Evolutionary conservation across 352 stramenopile species (phyloP).

Genomic region (Phytophthora kernoviae): DNA sequence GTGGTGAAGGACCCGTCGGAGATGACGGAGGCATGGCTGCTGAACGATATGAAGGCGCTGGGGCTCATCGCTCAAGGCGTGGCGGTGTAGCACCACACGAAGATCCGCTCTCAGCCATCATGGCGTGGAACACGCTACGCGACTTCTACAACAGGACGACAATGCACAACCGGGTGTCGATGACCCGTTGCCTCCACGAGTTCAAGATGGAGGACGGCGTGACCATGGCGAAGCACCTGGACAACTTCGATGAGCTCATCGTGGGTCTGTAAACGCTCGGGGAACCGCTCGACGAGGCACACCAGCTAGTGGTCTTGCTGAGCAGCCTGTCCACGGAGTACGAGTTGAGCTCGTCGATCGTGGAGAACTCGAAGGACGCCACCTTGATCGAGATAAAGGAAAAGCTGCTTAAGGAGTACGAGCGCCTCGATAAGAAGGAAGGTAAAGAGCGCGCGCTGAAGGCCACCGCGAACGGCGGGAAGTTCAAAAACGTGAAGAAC

Average conservation of each 20-base stretch:
- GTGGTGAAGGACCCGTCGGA: not conserved
- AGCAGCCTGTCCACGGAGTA: conserved; percentile 8
- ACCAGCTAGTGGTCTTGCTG: conserved; percentile 14
- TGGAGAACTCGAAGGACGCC: conserved; percentile 9
- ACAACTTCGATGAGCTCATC: not conserved
- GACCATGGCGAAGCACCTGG: not conserved
- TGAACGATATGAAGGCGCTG: not conserved
- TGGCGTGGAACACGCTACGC: not conserved
- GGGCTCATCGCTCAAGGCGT: not conserved
- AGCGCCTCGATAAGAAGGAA: conserved; percentile 10
- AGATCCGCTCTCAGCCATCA: not conserved
- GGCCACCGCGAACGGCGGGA: too few relatives aligned
- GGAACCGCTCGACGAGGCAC: conserved; percentile 7
- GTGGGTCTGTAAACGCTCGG: not conserved
- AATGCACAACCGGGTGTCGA: not conserved
- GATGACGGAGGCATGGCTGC: not conserved
- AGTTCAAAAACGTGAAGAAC: too few relatives aligned
- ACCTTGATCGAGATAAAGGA: conserved; percentile 21
- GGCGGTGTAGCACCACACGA: not conserved
- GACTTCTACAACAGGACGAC: too few relatives aligned
- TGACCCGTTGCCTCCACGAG: not conserved
- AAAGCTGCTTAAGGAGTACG: conserved; percentile 24
- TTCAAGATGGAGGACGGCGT: not conserved
- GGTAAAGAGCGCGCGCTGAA: too few relatives aligned
- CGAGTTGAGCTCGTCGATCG: conserved; percentile 5